These are phyloP conservation scores for Malus hybrid DNA, from an alignment of 331 rosid species.

Conservation along the genomic window DNA sequence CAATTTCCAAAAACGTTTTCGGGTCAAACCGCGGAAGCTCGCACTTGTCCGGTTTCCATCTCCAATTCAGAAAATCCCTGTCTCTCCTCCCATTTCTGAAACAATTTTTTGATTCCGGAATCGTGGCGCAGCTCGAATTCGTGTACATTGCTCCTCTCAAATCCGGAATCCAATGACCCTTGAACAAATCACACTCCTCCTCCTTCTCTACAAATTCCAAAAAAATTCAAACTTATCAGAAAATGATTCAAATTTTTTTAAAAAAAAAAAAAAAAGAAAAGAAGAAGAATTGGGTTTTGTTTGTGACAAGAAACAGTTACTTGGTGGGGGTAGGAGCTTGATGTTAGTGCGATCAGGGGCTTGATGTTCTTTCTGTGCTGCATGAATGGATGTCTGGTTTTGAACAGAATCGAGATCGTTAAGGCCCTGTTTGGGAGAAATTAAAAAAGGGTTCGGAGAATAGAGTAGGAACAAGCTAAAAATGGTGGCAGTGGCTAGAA, in stretches of 20 bases:
- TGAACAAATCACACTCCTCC: constrained; percentile 51
- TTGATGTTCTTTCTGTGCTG: not conserved
- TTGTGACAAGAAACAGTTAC: constrained; percentile 19
- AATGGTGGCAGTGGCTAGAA: constrained; percentile 36
- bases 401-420: constrained; percentile 2
- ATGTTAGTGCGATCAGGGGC: not conserved
- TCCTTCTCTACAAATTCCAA: constrained; percentile 9
- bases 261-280: too few species aligned
- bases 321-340: constrained; percentile 17
- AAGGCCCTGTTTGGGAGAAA: constrained; percentile 24
- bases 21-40: constrained; percentile 58
- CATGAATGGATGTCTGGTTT: constrained; percentile 1
- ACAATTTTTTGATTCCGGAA: constrained; percentile 77
- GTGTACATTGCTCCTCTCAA: constrained; percentile 41
- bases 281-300: not conserved
- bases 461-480: constrained; percentile 37
- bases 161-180: constrained; percentile 64
- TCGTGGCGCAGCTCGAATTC: constrained; percentile 61
- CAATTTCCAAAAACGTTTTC: constrained; percentile 37
- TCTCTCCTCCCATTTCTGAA: constrained; percentile 70
- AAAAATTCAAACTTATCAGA: not conserved
- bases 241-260: not conserved
- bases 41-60: constrained; percentile 75
- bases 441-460: constrained; percentile 37
- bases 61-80: constrained; percentile 67